Evolutionary conservation across 176 grass and related monocot species (phyloP).

Genomic region (Tuctoria greenei): DNA sequence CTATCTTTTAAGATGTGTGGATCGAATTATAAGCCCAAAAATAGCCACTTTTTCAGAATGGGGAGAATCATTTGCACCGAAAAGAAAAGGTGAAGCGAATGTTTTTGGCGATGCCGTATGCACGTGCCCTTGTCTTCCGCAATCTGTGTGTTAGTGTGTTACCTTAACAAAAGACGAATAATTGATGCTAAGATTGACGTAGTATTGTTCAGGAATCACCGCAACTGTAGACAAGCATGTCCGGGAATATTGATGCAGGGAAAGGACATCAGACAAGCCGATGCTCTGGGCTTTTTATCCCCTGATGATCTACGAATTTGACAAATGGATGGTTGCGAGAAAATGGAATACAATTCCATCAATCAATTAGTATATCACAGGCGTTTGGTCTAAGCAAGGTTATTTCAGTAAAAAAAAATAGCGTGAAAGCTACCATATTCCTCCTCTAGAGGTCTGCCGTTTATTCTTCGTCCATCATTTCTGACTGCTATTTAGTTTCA

Average conservation of each 20-base stretch:
- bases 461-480: not conserved
- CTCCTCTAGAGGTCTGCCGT: not conserved
- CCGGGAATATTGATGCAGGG: slow-evolving; percentile 30
- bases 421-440: slow-evolving; percentile 19
- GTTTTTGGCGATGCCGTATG: slow-evolving; percentile 10
- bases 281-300: slow-evolving; percentile 30
- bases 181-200: slow-evolving; percentile 9
- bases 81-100: slow-evolving; percentile 4
- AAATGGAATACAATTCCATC: slow-evolving; percentile 44
- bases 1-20: slow-evolving; percentile 36
- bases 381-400: slow-evolving; percentile 41
- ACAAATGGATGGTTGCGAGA: slow-evolving; percentile 29
- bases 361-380: not conserved
- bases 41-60: slow-evolving; percentile 4
- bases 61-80: not conserved
- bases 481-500: not conserved
- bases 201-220: slow-evolving; percentile 31
- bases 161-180: slow-evolving; percentile 13
- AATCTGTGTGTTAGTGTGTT: not conserved
- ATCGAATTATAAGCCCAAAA: slow-evolving; percentile 10
- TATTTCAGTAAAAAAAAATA: slow-evolving; percentile 19
- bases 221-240: slow-evolving; percentile 25
- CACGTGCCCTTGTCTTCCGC: slow-evolving; percentile 33
- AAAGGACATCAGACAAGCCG: slow-evolving; percentile 23
- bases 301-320: not conserved